Base-by-base conservation (phyloP, 176 grass and related monocot species). In the Phoenix dactylifera region DNA sequence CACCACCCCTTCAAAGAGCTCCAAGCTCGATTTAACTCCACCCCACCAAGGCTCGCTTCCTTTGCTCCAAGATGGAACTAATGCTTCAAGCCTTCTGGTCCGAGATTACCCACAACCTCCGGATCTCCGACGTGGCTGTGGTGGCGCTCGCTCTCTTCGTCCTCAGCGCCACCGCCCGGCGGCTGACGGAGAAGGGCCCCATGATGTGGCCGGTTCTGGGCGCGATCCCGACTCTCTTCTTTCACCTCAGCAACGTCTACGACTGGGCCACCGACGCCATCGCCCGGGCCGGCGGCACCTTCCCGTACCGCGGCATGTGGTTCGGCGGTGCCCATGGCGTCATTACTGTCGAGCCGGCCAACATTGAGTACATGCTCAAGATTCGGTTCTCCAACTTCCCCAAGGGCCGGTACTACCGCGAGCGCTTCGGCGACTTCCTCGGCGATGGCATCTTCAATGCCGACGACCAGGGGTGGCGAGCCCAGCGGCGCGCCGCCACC, bases 381-480 rank as follows among this genome's bases (percentile, higher is more conserved):
- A 64, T 32, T 28, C 80, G 80, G 60, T 97, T 97, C 73, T 62
- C 52, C 3, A 97, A 97, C 81, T 97, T 85, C 67, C 93, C 84
- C 53, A 97, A 97, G 24, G 93, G 87, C 0, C 65, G 68, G 3
- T 97, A 97, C 79, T 97, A 80, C 84, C 81, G 70, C 0, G 93
- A 97, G 70, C 79, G 93, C 3, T 97, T 91, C 65, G 44, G 1
- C 22, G 93, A 91, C 57, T 77, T 97, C 17, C 87, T 97, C 51
- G 93, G 93, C 56, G 81, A 57, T 9, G 93, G 93, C 10, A 97
- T 97, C 54, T 91, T 97, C 73, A 97, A 97, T 65, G 84, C 84
- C 22, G 92, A 97, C 39, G 84, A 70, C 29, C 64, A 80, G 16
- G 14, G 15, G 16, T 97, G 92, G 92, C 77, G 76, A 22, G 63